Percentiles rank a stretch among this genome's conserved stretches.
Evolutionary conservation across 164 flowering plant species (phyloP).

Genomic region (Chimonanthus salicifolius): DNA sequence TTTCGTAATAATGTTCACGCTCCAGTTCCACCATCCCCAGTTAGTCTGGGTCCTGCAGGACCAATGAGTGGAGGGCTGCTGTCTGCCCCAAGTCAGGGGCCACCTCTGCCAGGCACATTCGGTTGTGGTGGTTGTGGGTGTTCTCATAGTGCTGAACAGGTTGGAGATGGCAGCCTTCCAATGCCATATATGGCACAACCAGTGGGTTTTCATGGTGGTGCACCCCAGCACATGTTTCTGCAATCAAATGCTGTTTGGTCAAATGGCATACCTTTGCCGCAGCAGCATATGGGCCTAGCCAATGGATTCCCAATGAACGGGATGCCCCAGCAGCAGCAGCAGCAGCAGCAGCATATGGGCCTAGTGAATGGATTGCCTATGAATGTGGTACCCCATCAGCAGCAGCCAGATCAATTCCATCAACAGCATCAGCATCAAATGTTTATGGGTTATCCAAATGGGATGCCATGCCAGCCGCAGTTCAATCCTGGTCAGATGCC

Average conservation of each 20-base stretch:
- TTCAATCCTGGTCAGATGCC: constrained; percentile 31
- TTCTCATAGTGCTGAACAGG: constrained; percentile 15
- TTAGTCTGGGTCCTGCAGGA: constrained; percentile 1
- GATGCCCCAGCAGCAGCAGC: constrained; percentile 18
- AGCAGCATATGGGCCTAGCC: constrained; percentile 25
- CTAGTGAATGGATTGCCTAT: not conserved
- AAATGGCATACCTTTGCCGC: constrained; percentile 35
- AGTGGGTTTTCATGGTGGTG: constrained; percentile 3
- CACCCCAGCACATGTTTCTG: constrained; percentile 11
- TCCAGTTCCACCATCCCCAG: not conserved
- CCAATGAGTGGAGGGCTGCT: not conserved
- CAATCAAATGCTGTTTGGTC: constrained; percentile 26
- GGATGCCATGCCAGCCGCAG: constrained; percentile 41
- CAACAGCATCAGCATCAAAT: constrained; percentile 29
- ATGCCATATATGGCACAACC: constrained; percentile 19
- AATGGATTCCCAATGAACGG: constrained; percentile 29
- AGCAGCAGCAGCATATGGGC: not conserved
- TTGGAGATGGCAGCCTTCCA: constrained; percentile 17
- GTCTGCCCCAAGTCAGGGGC: constrained; percentile 13
- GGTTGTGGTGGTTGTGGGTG: constrained; percentile 17
- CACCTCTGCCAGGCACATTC: constrained; percentile 12
- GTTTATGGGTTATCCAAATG: constrained; percentile 22
- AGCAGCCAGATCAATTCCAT: not conserved
- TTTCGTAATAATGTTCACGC: constrained; percentile 19
- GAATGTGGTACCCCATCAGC: not conserved